phyloP scores from a whole-genome alignment of 495 filamentous ascomycete genomes.

The Tuber umbilicatum region DNA sequence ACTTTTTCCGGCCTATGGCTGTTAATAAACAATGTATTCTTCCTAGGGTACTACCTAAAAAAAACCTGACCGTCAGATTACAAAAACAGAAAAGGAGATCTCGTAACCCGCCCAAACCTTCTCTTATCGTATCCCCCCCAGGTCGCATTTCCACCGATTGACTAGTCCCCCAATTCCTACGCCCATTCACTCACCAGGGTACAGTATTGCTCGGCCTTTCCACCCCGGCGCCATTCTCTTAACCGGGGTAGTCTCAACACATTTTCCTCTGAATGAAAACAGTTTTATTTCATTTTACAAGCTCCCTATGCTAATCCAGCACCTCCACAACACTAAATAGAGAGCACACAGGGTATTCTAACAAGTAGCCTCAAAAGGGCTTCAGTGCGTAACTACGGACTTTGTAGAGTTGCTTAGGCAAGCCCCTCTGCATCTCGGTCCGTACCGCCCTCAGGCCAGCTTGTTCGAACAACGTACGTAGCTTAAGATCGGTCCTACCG shows the following conservation, averaged over 20 bases:
- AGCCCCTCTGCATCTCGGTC: slow-evolving; percentile 70
- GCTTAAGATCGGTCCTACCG: slow-evolving; percentile 60
- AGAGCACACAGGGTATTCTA: background rate
- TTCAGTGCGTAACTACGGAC: slow-evolving; percentile 66
- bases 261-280: background rate
- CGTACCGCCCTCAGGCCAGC: slow-evolving; percentile 61
- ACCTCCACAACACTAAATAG: background rate
- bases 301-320: background rate
- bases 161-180: background rate
- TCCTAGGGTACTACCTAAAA: background rate
- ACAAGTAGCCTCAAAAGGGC: slow-evolving; percentile 21
- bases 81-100: background rate
- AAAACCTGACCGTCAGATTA: background rate
- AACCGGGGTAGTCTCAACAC: background rate
- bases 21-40: background rate
- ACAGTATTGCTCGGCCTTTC: background rate
- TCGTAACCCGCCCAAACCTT: background rate
- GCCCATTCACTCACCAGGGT: background rate
- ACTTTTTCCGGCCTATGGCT: background rate
- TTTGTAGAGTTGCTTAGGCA: slow-evolving; percentile 58
- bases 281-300: background rate
- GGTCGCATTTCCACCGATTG: background rate
- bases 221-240: background rate
- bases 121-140: background rate
- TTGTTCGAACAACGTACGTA: slow-evolving; percentile 60